Conservation (phyloP, 129 eudicot species). For the Artemisia annua region DNA sequence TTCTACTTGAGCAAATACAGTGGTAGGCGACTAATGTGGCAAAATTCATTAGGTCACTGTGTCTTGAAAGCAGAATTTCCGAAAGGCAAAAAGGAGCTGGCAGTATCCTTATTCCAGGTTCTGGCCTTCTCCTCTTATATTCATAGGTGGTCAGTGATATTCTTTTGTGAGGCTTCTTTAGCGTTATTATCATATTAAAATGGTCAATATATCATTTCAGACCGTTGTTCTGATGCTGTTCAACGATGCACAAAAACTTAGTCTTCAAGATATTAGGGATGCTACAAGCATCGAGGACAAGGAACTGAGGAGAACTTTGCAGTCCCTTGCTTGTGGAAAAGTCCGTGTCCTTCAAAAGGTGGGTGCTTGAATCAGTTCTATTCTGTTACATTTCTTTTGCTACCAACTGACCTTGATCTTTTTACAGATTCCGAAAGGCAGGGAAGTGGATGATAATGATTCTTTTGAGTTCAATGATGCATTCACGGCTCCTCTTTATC, state of each 20-base stretch:
- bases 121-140: slow-evolving; percentile 23
- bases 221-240: slow-evolving; percentile 93
- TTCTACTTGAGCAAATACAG: slow-evolving; percentile 92
- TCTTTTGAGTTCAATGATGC: slow-evolving; percentile 65
- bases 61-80: slow-evolving; percentile 92
- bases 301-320: slow-evolving; percentile 88
- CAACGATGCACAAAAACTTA: slow-evolving; percentile 83
- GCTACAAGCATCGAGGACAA: slow-evolving; percentile 94
- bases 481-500: slow-evolving; percentile 84
- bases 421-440: slow-evolving; percentile 84
- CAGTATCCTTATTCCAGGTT: slow-evolving; percentile 98
- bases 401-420: slow-evolving; percentile 6
- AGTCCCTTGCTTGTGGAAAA: slow-evolving; percentile 99
- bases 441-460: slow-evolving; percentile 93
- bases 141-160: not conserved
- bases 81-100: slow-evolving; percentile 88
- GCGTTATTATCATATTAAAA: not conserved
- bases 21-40: slow-evolving; percentile 99
- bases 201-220: slow-evolving; percentile 36
- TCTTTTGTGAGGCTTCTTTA: not conserved
- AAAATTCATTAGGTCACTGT: slow-evolving; percentile 95
- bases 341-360: slow-evolving; percentile 94
- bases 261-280: slow-evolving; percentile 90
- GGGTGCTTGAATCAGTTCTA: not conserved
- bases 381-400: not conserved